These are phyloP conservation scores for Sapria himalayana DNA, from an alignment of 345 rosid species.

Conservation along the genomic window DNA sequence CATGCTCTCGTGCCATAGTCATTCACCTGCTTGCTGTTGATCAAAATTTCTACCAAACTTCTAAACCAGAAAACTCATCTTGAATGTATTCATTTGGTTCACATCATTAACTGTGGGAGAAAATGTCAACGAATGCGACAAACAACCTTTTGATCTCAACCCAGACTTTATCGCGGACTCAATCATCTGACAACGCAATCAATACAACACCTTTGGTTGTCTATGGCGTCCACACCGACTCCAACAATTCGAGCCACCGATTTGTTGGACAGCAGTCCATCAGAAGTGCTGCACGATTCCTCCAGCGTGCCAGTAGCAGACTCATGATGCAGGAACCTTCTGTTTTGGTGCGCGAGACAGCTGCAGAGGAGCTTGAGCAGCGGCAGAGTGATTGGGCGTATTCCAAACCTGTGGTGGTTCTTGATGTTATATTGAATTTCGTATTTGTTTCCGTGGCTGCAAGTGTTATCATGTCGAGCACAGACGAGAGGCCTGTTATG, in stretches of 20 bases:
- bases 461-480: conserved; percentile 37
- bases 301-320: conserved; percentile 79
- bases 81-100: too few species aligned
- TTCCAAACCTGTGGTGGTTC: conserved; percentile 75
- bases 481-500: conserved; percentile 40
- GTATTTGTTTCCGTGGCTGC: conserved; percentile 61
- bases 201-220: conserved; percentile 47
- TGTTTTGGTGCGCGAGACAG: conserved; percentile 78
- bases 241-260: conserved; percentile 13
- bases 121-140: too few species aligned
- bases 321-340: conserved; percentile 86
- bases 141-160: conserved; percentile 9
- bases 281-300: conserved; percentile 62
- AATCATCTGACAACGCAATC: conserved; percentile 36
- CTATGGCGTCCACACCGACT: conserved; percentile 9
- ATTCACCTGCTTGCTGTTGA: too few species aligned
- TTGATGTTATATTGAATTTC: conserved; percentile 69
- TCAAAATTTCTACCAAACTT: too few species aligned
- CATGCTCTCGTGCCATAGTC: too few species aligned
- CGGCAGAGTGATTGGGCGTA: conserved; percentile 98
- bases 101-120: too few species aligned
- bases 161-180: conserved; percentile 11
- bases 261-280: conserved; percentile 48
- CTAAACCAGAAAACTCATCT: too few species aligned
- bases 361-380: conserved; percentile 94